Base-by-base conservation (phyloP, 305 asterid genomes). In the Vinca major region DNA sequence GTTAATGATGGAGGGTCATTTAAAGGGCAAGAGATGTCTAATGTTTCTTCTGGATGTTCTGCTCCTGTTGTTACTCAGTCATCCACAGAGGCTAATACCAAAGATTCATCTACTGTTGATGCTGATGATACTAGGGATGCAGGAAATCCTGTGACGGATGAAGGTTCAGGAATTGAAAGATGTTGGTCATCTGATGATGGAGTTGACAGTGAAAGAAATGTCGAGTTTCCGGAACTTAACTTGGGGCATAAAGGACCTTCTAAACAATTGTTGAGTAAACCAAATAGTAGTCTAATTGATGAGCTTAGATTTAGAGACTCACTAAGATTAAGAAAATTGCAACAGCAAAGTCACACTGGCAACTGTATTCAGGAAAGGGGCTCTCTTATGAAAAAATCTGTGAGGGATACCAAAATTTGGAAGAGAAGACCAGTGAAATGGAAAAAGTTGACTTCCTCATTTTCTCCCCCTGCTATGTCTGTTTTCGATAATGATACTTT, bases 141-240 rank as follows among this genome's bases (percentile, higher is more conserved):
- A 70, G 73, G 71, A 71, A 69, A 71, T 74, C 62, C 73, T 76
- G 67, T 74, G 50, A 73, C 75, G 62, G 91, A 85, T 79, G 85
- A 87, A 72, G 86, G 83, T 47, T 85, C 91, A 50, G 73, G 81
- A 77, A 83, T 75, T 63, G 80, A 79, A 73, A 77, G 80, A 74
- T 81, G 85, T 68, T 81, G 81, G 79, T 83, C 89, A 52, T 77
- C 84, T 76, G 84, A 79, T 74, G 88, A 80, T 71, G 80, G 78
- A 39, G 77, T 69, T 57, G 82, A 83, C 77, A 74, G 81, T 65
- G 84, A 76, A 70, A 67, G 71, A 67, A 66, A 77, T 75, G 68
- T 81, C 14, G 84, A 75, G 37, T 75, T 78, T 62, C 80, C 82
- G 58, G 47, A 73, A 43, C 73, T 66, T 71, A 74, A 74, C 78